Base-by-base conservation (phyloP, 768 basidiomycete species). In the Myochromella boudieri region DNA sequence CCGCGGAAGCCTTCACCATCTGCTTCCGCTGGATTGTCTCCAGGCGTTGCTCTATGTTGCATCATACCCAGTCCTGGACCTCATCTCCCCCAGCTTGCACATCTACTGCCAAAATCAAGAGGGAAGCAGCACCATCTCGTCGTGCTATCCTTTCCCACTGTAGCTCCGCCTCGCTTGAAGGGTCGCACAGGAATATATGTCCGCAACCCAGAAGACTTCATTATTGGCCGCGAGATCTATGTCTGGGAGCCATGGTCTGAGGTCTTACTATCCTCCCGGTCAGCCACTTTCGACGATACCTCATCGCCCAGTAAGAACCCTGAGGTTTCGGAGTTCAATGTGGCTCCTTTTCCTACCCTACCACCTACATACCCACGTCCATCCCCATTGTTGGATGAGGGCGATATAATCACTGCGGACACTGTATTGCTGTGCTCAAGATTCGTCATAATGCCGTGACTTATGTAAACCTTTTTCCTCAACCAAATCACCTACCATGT, bases 241-340 rank as follows among this genome's bases (percentile, higher is more conserved):
- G 64, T 75, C 6, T 82, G 79, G 76, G 57, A 66, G 28, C 81
- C 81, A 3, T 82, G 77, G 77, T 68, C 74, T 3, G 70, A 70
- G 38, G 54, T 75, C 31, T 54, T 61, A 2, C 31, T 71, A 9
- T 44, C 50, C 1, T 48, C 55, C 5, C 51, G 55, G 15, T 22
- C 39, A 20, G 10, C 46, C 17, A 27, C 44, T 15, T n/a, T n/a
- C n/a, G 24, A 44, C 25, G 42, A 27, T 11, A 1, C 15, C 15
- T 25, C 24, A 20, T 28, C 29, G 22, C 15, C 21, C 7, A 18
- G 26, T 2, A 10, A 20, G 32, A 46, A 47, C 17, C 43, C 37
- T 17, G 43, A 56, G 15, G 12, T 20, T 15, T 14, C 37, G 22
- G 31, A 46, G 11, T 14, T 46, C 22, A 18, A 34, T 9, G 44